A percentile compares a stretch with the other conserved stretches of the same genome.
These are phyloP conservation scores for Botrytis medusae DNA, from an alignment of 2,329 filamentous ascomycete genomes.

Conservation along the genomic window DNA sequence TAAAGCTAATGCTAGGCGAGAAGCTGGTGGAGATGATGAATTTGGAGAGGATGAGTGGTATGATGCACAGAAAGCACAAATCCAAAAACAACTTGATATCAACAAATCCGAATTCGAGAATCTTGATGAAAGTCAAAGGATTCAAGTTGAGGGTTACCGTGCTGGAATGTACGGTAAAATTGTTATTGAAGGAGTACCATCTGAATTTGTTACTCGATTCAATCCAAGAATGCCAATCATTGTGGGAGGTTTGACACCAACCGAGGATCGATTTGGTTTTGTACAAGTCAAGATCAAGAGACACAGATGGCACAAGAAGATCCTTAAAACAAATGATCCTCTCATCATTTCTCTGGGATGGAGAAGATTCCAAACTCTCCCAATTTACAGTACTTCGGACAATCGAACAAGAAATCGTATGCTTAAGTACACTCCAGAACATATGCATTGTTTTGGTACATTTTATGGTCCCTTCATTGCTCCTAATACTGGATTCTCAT, in stretches of 20 bases:
- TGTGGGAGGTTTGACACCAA: conserved; percentile 86
- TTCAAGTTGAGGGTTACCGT: conserved; percentile 83
- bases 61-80: conserved; percentile 88
- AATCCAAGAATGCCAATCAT: conserved; percentile 80
- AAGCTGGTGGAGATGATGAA: conserved; percentile 66
- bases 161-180: conserved; percentile 93
- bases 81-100: conserved; percentile 95
- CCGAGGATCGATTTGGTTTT: conserved; percentile 93
- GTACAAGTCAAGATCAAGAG: conserved; percentile 96
- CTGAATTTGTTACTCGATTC: conserved; percentile 85
- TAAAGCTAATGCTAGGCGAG: conserved; percentile 72
- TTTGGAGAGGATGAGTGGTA: conserved; percentile 99
- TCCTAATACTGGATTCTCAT: conserved; percentile 93
- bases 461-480: conserved; percentile 94
- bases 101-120: conserved; percentile 91
- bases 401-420: conserved; percentile 92
- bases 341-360: conserved; percentile 96
- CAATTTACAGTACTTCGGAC: conserved; percentile 93
- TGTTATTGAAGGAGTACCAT: conserved; percentile 83
- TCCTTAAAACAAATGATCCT: conserved; percentile 96
- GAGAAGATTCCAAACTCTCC: conserved; percentile 89
- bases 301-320: conserved; percentile 98
- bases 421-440: conserved; percentile 98
- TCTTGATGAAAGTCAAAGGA: conserved; percentile 79
- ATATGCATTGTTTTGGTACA: conserved; percentile 98